Base-by-base conservation (phyloP, 768 basidiomycete genomes). In the Trametes cingulata region DNA sequence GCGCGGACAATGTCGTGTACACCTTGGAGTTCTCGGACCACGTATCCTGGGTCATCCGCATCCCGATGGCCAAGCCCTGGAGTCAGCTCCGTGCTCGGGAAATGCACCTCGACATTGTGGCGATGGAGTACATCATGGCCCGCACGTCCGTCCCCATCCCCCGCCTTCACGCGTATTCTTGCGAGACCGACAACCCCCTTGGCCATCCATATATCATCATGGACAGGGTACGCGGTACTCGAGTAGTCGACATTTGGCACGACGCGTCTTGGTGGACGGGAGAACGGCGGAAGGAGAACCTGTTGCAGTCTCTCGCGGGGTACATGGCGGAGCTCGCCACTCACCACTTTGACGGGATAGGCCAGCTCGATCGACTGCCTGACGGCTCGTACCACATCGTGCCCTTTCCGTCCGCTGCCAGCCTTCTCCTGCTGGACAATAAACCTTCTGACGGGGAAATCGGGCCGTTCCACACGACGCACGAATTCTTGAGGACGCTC, bases 91-190 rank as follows among this genome's bases (percentile, higher is more conserved):
- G n/a, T 5, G 52, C 42, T 4, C 50, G 50, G 19, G 12, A 12
- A 2, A 56, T 56, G 54, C 43, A 25, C 10, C 36, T 37, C 45
- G 43, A 47, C 43, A 56, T 56, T 14, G 13, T 47, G 22, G 45
- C 33, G 6, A 14, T 56, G 43, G 33, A 47, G 20, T 56, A 35
- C 35, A n/a, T 56, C 35, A 13, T 22, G 17, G 19, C 29, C 2
- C 43, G 35, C 2, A 56, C 45, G 1, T 56, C 54, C 13, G 15
- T 68, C 17, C 65, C 67, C 43, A 45, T 67, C 17, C 64, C 66
- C 25, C 7, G 50, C 35, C 37, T 67, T 8, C 62, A 60, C 54
- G 61, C 58, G 14, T 65, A 63, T 45, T 63, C 61, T 22, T 33
- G 52, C 46, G 43, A 45, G 24, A 7, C 36, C 14, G 40, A 59